Evolutionary conservation across 257 asterid species (phyloP).

Genomic region (Ligustrum vulgare): DNA sequence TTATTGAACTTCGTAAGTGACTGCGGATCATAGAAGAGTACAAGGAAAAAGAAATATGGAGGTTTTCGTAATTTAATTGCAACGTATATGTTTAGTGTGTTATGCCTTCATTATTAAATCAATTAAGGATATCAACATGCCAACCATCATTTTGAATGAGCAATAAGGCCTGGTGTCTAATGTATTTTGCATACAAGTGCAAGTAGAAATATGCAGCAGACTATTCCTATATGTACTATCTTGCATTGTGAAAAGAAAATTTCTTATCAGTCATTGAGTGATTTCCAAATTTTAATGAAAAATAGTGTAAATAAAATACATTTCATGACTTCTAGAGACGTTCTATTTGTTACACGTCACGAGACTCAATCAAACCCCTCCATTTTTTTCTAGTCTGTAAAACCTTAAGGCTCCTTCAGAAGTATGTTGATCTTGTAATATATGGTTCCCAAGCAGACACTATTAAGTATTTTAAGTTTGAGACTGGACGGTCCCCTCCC

Average conservation of each 20-base stretch:
- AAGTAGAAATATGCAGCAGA: not conserved
- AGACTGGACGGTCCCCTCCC: not conserved
- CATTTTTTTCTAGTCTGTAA: not conserved
- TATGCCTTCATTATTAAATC: not conserved
- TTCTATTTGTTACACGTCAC: not conserved
- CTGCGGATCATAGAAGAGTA: not conserved
- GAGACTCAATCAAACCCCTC: not conserved
- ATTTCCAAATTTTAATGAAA: not conserved
- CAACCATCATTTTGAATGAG: not conserved
- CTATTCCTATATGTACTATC: not conserved
- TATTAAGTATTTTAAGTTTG: not conserved
- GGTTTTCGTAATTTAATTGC: not conserved
- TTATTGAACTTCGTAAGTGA: not conserved
- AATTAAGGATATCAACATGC: not conserved
- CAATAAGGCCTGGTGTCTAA: not conserved
- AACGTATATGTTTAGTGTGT: not conserved
- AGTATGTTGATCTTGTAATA: not conserved
- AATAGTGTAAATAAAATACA: not conserved
- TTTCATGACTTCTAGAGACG: not conserved
- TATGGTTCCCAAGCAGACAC: not conserved
- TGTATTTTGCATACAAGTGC: not conserved
- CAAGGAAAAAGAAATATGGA: not conserved
- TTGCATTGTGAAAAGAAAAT: not conserved
- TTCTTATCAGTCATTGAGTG: not conserved
- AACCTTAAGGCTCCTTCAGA: not conserved